Evolutionary conservation across 305 asterid genomes (phyloP), one percentile per base, ranked within the genome.

Genomic region (Ajuga reptans): DNA sequence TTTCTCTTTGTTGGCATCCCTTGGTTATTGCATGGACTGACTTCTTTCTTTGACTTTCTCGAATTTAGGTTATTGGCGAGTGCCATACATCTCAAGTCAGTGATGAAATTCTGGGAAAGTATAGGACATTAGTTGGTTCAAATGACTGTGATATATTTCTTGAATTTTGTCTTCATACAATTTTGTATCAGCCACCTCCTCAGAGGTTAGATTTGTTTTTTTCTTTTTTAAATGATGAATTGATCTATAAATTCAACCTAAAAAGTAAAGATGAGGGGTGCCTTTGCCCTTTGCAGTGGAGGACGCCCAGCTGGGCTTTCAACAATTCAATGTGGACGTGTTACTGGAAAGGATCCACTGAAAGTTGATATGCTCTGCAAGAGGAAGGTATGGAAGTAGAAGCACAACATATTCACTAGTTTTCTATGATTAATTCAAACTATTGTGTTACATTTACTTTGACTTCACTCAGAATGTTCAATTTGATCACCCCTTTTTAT

Each of bases 11-110:
- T 61, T 84, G 64, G 46, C 59, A 33, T 52, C 62, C 42, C 39
- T 21, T 72, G 47, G 64, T 42, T 69, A 47, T 65, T 51, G 69
- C 71, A 16, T 70, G 66, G 46, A 73, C 68, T 61, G 72, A 72
- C 34, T 37, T 54, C 41, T 39, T 37, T 54, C 41, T 39, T n/a
- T 24, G 60, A 57, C 60, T 71, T 75, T 58, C 59, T 75, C 76
- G 72, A 68, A 56, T 77, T 81, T 80, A 93, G 99, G 94, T 90
- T 72, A 84, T 93, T 84, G 94, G 99, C 3, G 96, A 93, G 76
- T 87, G 95, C 77, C 88, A 90, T 85, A 73, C 91, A 69, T 80
- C 82, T 78, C 78, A 81, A 79, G 78, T 84, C 76, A 73, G 79
- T 64, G 95, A 90, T 62, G 89, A 80, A 68, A 71, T 89, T 76